Evolutionary conservation across 2,329 filamentous ascomycete genomes (phyloP), one percentile per base, ranked within the genome.

Genomic region (Colletotrichum sp.): DNA sequence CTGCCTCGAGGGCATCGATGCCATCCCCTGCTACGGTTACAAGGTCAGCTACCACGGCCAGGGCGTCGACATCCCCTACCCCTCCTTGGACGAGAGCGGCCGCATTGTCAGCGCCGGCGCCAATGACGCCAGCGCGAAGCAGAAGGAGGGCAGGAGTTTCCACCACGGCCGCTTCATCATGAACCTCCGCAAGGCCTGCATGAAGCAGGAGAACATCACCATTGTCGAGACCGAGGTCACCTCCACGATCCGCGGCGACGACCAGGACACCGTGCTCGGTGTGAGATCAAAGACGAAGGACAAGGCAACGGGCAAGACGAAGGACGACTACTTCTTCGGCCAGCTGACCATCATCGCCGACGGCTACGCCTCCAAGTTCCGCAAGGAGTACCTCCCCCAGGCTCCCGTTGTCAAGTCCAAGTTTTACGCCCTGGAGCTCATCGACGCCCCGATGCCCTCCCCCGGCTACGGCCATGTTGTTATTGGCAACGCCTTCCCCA

Each of bases 91-190:
- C 78, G 87, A 87, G 62, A 79, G 84, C 16, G 89, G 89, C 52
- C 73, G 69, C 72, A 76, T 74, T 57, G 62, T 78, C 69, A 71
- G 77, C 36, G 49, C 52, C 57, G 32, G 62, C 69, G 64, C 65
- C 64, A 63, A 65, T 36, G 13, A 70, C 73, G 64, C 67, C 77
- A 66, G 66, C 57, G 80, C 77, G 52, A 78, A 79, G 60, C 72
- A 78, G 70, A 80, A 94, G 3, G 90, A 95, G 82, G 97, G 97
- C 52, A 89, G 94, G 77, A 91, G 91, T 63, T 99, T 99, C 84
- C 97, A 99, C 87, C 97, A 99, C 86, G 97, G 97, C 63, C 92
- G 95, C 80, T 98, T 99, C 86, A 95, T 99, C 81, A 92, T 90
- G 85, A 93, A 95, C 82, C 87, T 99, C 79, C 92, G 97, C 76